Percentiles rank a stretch among this genome's conserved stretches.
Evolutionary conservation across 441 rosid genomes (phyloP).

Genomic region (Euphorbia schlechtendalii): DNA sequence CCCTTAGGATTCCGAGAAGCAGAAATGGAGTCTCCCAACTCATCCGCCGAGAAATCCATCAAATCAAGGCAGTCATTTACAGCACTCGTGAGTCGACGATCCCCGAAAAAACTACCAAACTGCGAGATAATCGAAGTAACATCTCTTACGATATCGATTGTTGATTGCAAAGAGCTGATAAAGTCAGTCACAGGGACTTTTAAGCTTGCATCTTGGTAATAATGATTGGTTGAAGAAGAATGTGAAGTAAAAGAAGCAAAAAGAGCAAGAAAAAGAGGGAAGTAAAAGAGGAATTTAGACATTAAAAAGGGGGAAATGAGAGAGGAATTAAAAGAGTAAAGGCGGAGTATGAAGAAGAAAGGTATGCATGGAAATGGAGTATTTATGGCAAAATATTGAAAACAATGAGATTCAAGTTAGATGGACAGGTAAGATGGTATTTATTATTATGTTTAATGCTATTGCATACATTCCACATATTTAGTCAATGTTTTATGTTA

Average conservation of each 20-base stretch:
- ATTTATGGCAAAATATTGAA: constrained; percentile 3
- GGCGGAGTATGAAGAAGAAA: background rate
- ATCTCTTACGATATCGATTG: constrained; percentile 34
- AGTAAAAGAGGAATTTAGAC: constrained; percentile 15
- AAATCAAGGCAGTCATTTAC: constrained; percentile 70
- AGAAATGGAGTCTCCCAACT: constrained; percentile 60
- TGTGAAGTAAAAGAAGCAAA: background rate
- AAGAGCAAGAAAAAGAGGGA: constrained; percentile 6
- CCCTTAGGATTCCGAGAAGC: constrained; percentile 68
- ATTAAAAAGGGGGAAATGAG: constrained; percentile 1
- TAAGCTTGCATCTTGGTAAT: constrained; percentile 30
- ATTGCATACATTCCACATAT: too few relatives aligned
- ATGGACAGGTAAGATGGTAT: constrained; percentile 20
- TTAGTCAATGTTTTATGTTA: background rate
- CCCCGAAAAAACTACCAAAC: constrained; percentile 41
- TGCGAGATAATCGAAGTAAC: constrained; percentile 42
- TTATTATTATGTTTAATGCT: constrained; percentile 15
- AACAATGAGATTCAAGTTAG: background rate
- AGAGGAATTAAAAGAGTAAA: background rate
- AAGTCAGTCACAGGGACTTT: constrained; percentile 47
- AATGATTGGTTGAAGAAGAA: constrained; percentile 7
- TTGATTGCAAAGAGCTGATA: constrained; percentile 33
- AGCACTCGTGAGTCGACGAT: constrained; percentile 52
- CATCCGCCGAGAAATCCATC: constrained; percentile 65
- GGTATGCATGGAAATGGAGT: constrained; percentile 3